Conservation (phyloP, 2,329 filamentous ascomycete genomes). For the Ascochyta pisi region DNA sequence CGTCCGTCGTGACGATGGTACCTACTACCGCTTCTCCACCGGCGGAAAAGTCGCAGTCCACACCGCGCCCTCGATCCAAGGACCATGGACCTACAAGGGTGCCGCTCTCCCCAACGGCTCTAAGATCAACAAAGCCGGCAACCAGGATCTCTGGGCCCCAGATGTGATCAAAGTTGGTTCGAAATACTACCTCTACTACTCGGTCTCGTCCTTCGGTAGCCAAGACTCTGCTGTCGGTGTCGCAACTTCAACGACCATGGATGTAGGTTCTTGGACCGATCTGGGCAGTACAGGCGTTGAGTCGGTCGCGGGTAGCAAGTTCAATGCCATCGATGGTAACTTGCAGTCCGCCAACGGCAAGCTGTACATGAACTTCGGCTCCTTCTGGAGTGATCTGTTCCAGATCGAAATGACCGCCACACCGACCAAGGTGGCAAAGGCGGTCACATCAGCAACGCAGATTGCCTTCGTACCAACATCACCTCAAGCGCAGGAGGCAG, state of each 20-base stretch:
- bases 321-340: conserved; percentile 59
- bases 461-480: conserved; percentile 60
- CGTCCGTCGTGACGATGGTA: conserved; percentile 55
- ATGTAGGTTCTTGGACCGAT: conserved; percentile 65
- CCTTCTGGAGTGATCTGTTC: conserved; percentile 71
- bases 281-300: conserved; percentile 60
- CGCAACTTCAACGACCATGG: conserved; percentile 56
- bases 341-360: conserved; percentile 49
- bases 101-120: conserved; percentile 53
- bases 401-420: conserved; percentile 58
- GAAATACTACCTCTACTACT: conserved; percentile 68
- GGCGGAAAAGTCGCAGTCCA: conserved; percentile 57
- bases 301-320: conserved; percentile 40
- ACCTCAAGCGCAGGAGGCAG: conserved; percentile 61
- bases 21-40: conserved; percentile 60
- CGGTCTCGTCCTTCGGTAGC: conserved; percentile 66
- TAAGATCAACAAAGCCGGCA: conserved; percentile 53
- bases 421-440: conserved; percentile 38
- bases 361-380: conserved; percentile 66
- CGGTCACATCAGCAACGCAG: conserved; percentile 48
- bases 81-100: conserved; percentile 57
- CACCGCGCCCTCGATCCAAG: conserved; percentile 53
- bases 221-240: conserved; percentile 67
- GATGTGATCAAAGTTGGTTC: conserved; percentile 64
- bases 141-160: conserved; percentile 63